Conservation (phyloP, 2,329 filamentous ascomycete genomes). For the Neofusicoccum parvum region DNA sequence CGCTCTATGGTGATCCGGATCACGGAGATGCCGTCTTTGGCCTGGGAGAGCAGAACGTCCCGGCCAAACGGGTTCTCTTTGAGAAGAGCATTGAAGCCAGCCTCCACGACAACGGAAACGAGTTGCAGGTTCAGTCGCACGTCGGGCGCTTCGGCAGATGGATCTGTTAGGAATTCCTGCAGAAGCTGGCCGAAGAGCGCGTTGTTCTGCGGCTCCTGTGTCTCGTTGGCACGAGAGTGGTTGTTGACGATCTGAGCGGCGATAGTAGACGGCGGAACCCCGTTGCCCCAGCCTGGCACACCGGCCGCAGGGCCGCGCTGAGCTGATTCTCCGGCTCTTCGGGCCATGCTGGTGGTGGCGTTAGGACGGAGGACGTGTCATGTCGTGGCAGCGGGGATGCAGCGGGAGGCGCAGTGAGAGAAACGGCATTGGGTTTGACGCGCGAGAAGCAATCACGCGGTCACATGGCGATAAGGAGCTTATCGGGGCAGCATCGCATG, state of each 20-base stretch:
- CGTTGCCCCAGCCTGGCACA: background rate
- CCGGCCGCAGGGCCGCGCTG: constrained; percentile 29
- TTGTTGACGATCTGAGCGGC: constrained; percentile 86
- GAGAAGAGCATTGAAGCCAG: constrained; percentile 71
- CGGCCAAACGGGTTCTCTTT: constrained; percentile 70
- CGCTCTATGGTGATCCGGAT: constrained; percentile 74
- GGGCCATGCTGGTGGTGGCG: constrained; percentile 40
- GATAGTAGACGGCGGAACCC: constrained; percentile 70
- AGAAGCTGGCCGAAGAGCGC: constrained; percentile 76
- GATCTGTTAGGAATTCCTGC: constrained; percentile 59
- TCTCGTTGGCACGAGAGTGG: constrained; percentile 66
- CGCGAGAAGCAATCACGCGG: background rate
- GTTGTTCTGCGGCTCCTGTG: constrained; percentile 65
- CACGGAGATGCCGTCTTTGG: constrained; percentile 74
- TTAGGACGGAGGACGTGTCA: background rate
- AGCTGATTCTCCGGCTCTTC: constrained; percentile 39
- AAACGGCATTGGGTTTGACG: background rate
- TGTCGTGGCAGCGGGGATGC: background rate
- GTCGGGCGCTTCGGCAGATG: constrained; percentile 61
- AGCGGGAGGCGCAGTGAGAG: background rate
- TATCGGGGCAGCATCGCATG: background rate
- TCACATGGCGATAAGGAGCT: constrained; percentile 14
- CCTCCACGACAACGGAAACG: constrained; percentile 79
- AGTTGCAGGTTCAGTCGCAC: constrained; percentile 80
- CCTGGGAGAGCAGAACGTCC: constrained; percentile 60